Evolutionary conservation across 805 yeast species (phyloP).

Genomic region (Debaryomyces castellii): DNA sequence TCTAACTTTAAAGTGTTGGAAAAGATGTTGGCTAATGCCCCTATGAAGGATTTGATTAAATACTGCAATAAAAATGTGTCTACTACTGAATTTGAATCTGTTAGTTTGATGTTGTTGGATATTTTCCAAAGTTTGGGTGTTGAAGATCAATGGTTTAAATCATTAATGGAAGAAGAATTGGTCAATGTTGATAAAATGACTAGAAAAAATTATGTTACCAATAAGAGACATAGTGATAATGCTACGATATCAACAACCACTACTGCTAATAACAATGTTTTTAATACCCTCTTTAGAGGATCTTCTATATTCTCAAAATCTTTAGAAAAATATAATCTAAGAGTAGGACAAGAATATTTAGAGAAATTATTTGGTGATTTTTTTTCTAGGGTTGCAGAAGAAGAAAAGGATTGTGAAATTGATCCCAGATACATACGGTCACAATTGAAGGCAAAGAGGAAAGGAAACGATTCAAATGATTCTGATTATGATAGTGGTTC

Average conservation of each 20-base stretch:
- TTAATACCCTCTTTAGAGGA: slow-evolving; percentile 65
- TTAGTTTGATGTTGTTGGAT: slow-evolving; percentile 62
- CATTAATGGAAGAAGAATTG: slow-evolving; percentile 68
- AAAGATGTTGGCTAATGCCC: slow-evolving; percentile 53
- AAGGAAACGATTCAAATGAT: slow-evolving; percentile 23
- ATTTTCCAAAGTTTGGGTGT: slow-evolving; percentile 68
- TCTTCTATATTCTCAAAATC: slow-evolving; percentile 81
- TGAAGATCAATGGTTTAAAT: slow-evolving; percentile 72
- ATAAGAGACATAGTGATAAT: slow-evolving; percentile 16
- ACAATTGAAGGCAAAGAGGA: slow-evolving; percentile 28
- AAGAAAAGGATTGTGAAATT: slow-evolving; percentile 66
- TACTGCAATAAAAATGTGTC: slow-evolving; percentile 42
- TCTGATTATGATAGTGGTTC: slow-evolving; percentile 16
- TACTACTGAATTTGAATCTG: slow-evolving; percentile 49
- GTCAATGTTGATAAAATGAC: slow-evolving; percentile 45
- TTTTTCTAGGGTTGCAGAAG: slow-evolving; percentile 51
- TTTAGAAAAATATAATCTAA: slow-evolving; percentile 69
- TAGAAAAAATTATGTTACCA: slow-evolving; percentile 40
- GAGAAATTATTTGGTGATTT: slow-evolving; percentile 72
- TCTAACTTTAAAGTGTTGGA: slow-evolving; percentile 62
- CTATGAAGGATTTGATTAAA: slow-evolving; percentile 51
- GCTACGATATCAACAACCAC: slow-evolving; percentile 5
- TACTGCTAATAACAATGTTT: slow-evolving; percentile 31
- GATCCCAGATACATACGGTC: slow-evolving; percentile 65
- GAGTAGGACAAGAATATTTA: slow-evolving; percentile 78